Evolutionary conservation across 2,329 filamentous ascomycete genomes (phyloP).

Genomic region (Pseudogymnoascus sp.): DNA sequence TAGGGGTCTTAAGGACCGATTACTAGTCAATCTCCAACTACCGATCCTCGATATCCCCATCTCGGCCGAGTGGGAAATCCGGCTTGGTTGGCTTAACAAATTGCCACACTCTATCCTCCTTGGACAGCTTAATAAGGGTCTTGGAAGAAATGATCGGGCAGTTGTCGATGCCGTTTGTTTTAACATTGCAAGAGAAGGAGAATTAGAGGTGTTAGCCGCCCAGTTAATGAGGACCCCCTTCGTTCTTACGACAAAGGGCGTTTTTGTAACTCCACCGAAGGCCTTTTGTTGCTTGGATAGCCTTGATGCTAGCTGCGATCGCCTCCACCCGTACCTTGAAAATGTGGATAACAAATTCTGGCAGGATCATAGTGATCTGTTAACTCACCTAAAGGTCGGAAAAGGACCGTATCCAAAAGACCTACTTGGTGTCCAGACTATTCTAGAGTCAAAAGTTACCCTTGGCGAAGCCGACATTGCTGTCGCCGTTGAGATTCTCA

Average conservation of each 20-base stretch:
- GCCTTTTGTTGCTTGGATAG: conserved; percentile 17
- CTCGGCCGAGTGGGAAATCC: conserved; percentile 14
- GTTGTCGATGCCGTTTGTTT: neutral
- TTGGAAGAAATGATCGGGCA: neutral
- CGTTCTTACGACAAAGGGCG: conserved; percentile 13
- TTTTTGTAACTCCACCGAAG: conserved; percentile 16
- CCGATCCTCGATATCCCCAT: conserved; percentile 15
- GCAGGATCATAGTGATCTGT: conserved; percentile 16
- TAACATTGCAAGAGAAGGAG: neutral
- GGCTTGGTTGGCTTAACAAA: conserved; percentile 19
- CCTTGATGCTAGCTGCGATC: conserved; percentile 13
- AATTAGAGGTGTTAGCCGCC: neutral
- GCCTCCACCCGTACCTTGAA: conserved; percentile 20
- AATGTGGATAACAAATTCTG: conserved; percentile 22
- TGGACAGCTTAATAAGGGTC: neutral
- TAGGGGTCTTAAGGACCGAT: conserved; percentile 14
- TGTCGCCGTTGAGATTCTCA: conserved; percentile 24
- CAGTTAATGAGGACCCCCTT: conserved; percentile 16
- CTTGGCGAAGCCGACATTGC: conserved; percentile 20
- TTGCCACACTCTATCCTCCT: conserved; percentile 11
- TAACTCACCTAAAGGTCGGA: conserved; percentile 20
- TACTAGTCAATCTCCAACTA: conserved; percentile 18
- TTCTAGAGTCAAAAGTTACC: conserved; percentile 17
- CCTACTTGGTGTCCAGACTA: conserved; percentile 19
- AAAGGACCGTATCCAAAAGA: conserved; percentile 17